Conservation (phyloP, 192 early-diverging fungal genomes). For the Endogone sp. region DNA sequence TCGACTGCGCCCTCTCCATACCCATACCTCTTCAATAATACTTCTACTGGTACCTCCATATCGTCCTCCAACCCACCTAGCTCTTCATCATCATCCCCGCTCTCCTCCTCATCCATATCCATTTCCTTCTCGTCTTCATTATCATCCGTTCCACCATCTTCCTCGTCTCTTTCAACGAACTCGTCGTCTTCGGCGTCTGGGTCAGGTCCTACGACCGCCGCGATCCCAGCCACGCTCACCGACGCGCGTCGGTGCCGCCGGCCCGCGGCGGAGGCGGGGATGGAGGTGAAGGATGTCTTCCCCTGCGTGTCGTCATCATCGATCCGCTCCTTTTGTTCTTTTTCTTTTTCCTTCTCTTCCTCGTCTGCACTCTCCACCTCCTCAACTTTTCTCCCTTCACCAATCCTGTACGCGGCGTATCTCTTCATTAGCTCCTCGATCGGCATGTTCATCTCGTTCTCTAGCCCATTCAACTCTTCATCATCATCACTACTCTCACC, state of each 20-base stretch:
- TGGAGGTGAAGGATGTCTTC: too few relatives aligned
- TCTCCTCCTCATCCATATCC: constrained; percentile 19
- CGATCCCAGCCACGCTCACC: not conserved
- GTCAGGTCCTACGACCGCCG: not conserved
- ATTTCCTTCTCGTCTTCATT: constrained; percentile 8
- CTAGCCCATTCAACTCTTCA: constrained; percentile 49
- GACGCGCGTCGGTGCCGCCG: constrained; percentile 1
- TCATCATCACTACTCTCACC: constrained; percentile 30
- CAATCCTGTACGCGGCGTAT: constrained; percentile 25
- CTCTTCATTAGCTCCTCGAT: constrained; percentile 53
- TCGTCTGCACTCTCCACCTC: constrained; percentile 19
- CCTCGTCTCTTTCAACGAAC: constrained; percentile 2
- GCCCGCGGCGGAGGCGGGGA: too few relatives aligned
- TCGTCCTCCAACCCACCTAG: constrained; percentile 26
- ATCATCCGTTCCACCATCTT: constrained; percentile 13
- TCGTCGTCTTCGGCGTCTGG: constrained; percentile 19
- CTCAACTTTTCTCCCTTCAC: constrained; percentile 9
- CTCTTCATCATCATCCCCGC: constrained; percentile 25
- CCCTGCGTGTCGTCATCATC: too few relatives aligned
- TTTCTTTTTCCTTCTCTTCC: not conserved
- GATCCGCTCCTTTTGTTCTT: not conserved
- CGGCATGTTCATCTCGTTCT: constrained; percentile 60
- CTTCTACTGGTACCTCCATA: constrained; percentile 22
- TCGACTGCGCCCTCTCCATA: constrained; percentile 14
- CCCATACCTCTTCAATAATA: constrained; percentile 28